phyloP scores from a whole-genome alignment of 2,329 filamentous ascomycete species.

The Monosporascus sp. region DNA sequence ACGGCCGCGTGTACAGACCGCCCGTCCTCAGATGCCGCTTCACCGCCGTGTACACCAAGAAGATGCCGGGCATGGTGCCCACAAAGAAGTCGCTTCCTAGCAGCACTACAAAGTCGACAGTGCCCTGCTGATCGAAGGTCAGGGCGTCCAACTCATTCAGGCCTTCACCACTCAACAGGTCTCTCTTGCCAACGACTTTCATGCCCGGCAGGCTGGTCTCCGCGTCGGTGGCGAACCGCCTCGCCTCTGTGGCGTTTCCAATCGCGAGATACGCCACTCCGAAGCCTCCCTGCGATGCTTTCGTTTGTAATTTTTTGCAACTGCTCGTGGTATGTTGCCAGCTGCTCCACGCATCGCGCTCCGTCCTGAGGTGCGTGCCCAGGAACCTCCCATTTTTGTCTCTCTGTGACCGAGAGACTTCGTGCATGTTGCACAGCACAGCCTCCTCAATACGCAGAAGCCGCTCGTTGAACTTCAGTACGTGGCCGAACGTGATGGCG shows the following conservation, averaged over 20 bases:
- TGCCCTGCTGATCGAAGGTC: constrained; percentile 39
- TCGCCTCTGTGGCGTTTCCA: constrained; percentile 36
- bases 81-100: constrained; percentile 35
- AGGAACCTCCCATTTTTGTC: constrained; percentile 23
- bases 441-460: constrained; percentile 34
- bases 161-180: constrained; percentile 27
- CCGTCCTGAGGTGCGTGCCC: constrained; percentile 42
- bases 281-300: constrained; percentile 25
- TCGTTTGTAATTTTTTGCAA: constrained; percentile 32
- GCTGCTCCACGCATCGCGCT: constrained; percentile 38
- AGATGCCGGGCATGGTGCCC: constrained; percentile 41
- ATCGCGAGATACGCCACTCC: constrained; percentile 40
- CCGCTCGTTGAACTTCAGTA: constrained; percentile 36
- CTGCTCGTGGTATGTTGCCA: constrained; percentile 40
- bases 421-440: constrained; percentile 29
- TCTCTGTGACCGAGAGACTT: constrained; percentile 19
- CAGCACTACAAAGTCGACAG: constrained; percentile 37
- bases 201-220: constrained; percentile 27
- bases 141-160: constrained; percentile 29
- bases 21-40: constrained; percentile 37
- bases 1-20: constrained; percentile 36
- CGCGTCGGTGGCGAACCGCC: constrained; percentile 27
- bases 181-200: constrained; percentile 32
- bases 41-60: constrained; percentile 40
- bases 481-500: constrained; percentile 22